Base-by-base conservation (phyloP, 2,329 filamentous ascomycete genomes). In the Diaporthe batatas region DNA sequence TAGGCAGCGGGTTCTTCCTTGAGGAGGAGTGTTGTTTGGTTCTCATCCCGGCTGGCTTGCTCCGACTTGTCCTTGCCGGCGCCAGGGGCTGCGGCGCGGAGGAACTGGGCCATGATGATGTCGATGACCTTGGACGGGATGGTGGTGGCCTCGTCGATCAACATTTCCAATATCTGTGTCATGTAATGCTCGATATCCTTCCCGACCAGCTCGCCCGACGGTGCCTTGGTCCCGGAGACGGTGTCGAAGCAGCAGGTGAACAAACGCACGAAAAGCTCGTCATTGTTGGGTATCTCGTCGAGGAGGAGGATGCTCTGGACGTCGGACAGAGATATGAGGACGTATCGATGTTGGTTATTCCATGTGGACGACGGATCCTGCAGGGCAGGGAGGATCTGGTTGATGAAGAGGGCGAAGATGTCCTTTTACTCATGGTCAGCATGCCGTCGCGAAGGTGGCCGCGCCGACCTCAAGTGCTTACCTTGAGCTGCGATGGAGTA, bases 151-250 rank as follows among this genome's bases (percentile, higher is more conserved):
- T 99, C 96, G 76, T 98, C 96, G 29, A 99, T 92, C 68, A 99
- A 85, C 67, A 92, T 93, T 57, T 93, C 91, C 29, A 99, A 88
- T 75, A 98, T 89, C 68, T 94, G 91, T 29, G 93, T 96, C 89
- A 99, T 94, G 80, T 96, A 92, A 78, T 95, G 95, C 81, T 98
- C 94, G 72, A 98, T 94, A 82, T 97, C 96, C 84, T 97, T 98
- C 73, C 94, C 93, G 59, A 98, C 88, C 77, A 95, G 91, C 77
- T 98, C 95, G 47, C 93, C 94, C 0, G 91, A 91, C 6, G 91
- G 88, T 21, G 91, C 89, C 78, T 93, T 95, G 14, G 92, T 91
- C 5, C 92, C 92, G 1, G 95, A 95, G 57, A 98, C 90, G 47
- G 96, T 94, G 81, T 99, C 97, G 82, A 99, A 99, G 78, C 96